Base-by-base conservation (phyloP, 768 basidiomycete genomes). In the Wakefieldia striispora region DNA sequence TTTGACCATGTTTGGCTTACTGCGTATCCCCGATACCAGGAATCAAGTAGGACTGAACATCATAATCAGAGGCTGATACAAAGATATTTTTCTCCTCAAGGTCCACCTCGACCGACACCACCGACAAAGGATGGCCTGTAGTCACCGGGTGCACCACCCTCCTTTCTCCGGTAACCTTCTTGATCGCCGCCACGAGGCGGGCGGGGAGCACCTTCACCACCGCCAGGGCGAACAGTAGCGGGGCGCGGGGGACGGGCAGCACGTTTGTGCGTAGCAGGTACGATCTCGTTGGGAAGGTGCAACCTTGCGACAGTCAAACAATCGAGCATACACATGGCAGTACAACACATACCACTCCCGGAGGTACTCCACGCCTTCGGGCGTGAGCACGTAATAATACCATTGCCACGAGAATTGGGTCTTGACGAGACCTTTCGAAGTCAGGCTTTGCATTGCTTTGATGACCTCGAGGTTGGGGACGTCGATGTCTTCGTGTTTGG, bases 371-470 rank as follows among this genome's bases (percentile, higher is more conserved):
- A 98, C 86, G 65, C 97, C 97, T 72, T 98, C 97, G 45, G 92
- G 86, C 62, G 95, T 99, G 66, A 99, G 80, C 65, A 84, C 81
- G 76, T 98, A 99, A 77, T 98, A 99, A 76, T 97, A 99, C 81
- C 84, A 97, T 68, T 97, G 94, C 97, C 97, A 99, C 42, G 89
- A 93, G 81, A 98, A 98, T 69, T 93, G 95, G 60, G 97, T 99
- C 84, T 97, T 97, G 77, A 98, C 93, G 72, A 78, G 84, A 49
- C 95, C 95, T 68, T 72, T 78, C 37, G 82, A 84, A 57, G 79
- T 84, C 59, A 85, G 70, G 70, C 82, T 83, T 61, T 84, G 83
- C 66, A 83, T 73, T 43, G 82, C 82, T 72, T 84, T 85, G 72
- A 85, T 84, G 54, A 84, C 83, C 57, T 85, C 72, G 45, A 84